A percentile compares a stretch with the other conserved stretches of the same genome.
phyloP scores from a whole-genome alignment of 2,329 filamentous ascomycete species.

The Lachnellula occidentalis region DNA sequence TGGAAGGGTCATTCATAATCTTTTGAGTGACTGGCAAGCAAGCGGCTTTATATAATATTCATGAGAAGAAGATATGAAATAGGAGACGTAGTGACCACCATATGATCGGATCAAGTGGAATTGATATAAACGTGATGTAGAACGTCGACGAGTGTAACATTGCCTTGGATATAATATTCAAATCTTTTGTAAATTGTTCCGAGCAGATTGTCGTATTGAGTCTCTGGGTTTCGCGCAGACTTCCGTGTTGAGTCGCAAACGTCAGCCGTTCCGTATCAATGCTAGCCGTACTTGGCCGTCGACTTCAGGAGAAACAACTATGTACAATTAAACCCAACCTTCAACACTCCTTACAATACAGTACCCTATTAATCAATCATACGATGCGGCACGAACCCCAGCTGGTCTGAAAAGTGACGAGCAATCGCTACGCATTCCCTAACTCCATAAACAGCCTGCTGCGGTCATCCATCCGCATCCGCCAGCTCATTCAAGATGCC shows the following conservation, averaged over 20 bases:
- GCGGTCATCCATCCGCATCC: constrained; percentile 7
- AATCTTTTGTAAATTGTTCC: too few relatives aligned
- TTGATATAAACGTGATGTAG: too few relatives aligned
- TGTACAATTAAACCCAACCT: constrained; percentile 3
- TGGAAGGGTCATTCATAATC: background rate
- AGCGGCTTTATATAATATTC: constrained; percentile 21
- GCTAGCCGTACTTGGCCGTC: background rate
- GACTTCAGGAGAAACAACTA: constrained; percentile 2
- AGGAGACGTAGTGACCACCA: background rate
- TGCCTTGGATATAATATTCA: too few relatives aligned
- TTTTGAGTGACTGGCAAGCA: constrained; percentile 1
- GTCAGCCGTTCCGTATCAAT: background rate
- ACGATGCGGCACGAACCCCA: constrained; percentile 20
- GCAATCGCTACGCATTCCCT: background rate
- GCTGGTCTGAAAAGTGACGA: constrained; percentile 23
- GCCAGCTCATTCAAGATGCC: constrained; percentile 21
- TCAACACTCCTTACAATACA: constrained; percentile 14
- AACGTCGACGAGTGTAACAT: too few relatives aligned
- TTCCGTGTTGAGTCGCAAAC: background rate
- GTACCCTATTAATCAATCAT: background rate
- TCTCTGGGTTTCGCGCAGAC: background rate
- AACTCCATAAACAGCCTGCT: background rate
- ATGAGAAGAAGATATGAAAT: constrained; percentile 7
- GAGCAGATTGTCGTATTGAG: too few relatives aligned
- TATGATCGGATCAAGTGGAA: constrained; percentile 3